These are phyloP conservation scores for Polygonum maritimum DNA, from an alignment of 148 eudicot species.

Conservation along the genomic window DNA sequence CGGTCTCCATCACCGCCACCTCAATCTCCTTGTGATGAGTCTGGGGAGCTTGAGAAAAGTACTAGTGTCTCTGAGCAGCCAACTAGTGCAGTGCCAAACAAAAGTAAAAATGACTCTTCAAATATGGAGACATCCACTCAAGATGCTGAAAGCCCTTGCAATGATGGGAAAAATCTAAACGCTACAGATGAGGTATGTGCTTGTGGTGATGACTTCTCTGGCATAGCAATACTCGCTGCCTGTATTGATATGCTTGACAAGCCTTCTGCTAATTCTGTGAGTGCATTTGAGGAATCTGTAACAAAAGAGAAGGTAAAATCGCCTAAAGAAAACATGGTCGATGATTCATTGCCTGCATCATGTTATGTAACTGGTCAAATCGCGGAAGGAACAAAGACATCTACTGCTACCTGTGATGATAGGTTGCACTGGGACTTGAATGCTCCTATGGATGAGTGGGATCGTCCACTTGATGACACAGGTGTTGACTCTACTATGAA, in stretches of 20 bases:
- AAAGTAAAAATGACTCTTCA: background rate
- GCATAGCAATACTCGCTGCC: slow-evolving; percentile 74
- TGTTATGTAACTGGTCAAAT: slow-evolving; percentile 5
- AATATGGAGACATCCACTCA: slow-evolving; percentile 1
- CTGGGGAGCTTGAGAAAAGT: slow-evolving; percentile 15
- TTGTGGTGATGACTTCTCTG: slow-evolving; percentile 45
- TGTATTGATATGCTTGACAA: slow-evolving; percentile 34
- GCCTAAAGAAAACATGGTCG: slow-evolving; percentile 4
- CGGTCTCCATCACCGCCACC: slow-evolving; percentile 36
- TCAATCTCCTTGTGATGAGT: slow-evolving; percentile 20
- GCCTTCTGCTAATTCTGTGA: slow-evolving; percentile 18
- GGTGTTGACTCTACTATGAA: slow-evolving; percentile 13
- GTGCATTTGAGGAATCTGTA: slow-evolving; percentile 13
- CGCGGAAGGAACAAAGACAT: background rate
- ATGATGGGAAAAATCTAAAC: slow-evolving; percentile 1
- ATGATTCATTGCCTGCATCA: slow-evolving; percentile 15
- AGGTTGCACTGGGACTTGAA: slow-evolving; percentile 72
- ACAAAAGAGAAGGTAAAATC: slow-evolving; percentile 12
- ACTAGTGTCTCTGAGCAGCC: slow-evolving; percentile 17
- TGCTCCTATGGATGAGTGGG: slow-evolving; percentile 60
- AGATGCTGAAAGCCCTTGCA: slow-evolving; percentile 9
- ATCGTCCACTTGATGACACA: slow-evolving; percentile 32
- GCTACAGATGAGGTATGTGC: slow-evolving; percentile 6
- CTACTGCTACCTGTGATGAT: slow-evolving; percentile 20
- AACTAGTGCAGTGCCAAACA: slow-evolving; percentile 7